Conservation (phyloP, 805 yeast species). For the Ogataea trehaloabstinens region DNA sequence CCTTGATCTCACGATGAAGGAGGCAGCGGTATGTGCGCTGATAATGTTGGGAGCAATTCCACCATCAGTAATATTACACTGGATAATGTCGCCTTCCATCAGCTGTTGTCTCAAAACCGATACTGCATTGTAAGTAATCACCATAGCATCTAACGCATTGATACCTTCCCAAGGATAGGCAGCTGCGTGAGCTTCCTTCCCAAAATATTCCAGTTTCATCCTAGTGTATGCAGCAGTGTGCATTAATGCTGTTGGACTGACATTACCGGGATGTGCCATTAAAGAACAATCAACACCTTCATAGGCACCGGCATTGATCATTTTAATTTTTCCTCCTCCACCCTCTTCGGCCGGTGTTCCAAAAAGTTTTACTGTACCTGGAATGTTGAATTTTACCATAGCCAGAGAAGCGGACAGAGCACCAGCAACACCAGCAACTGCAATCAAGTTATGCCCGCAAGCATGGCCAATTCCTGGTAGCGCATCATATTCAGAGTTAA, state of each 20-base stretch:
- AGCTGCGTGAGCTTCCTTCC: conserved; percentile 30
- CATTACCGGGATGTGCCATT: conserved; percentile 27
- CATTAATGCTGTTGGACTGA: conserved; percentile 13
- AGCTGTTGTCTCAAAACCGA: conserved; percentile 30
- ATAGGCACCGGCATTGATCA: conserved; percentile 29
- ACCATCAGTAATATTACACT: conserved; percentile 23
- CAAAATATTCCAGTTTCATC: conserved; percentile 21
- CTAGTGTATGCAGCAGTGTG: conserved; percentile 20
- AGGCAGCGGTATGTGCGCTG: conserved; percentile 22
- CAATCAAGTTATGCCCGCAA: conserved; percentile 32
- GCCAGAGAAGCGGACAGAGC: conserved; percentile 20
- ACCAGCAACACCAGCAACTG: conserved; percentile 22
- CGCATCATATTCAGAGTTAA: conserved; percentile 30
- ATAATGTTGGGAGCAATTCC: conserved; percentile 27
- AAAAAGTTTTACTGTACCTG: conserved; percentile 28
- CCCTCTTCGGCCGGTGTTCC: conserved; percentile 33
- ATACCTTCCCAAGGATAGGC: conserved; percentile 30
- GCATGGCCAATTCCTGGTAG: conserved; percentile 31
- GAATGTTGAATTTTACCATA: conserved; percentile 20
- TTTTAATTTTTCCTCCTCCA: conserved; percentile 27
- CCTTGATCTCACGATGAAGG: conserved; percentile 17
- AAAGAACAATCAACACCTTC: conserved; percentile 23
- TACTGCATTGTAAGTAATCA: conserved; percentile 23
- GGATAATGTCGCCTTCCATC: conserved; percentile 24
- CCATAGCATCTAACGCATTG: conserved; percentile 31